Evolutionary conservation across 345 rosid species (phyloP).

Genomic region (Psidium guajava): DNA sequence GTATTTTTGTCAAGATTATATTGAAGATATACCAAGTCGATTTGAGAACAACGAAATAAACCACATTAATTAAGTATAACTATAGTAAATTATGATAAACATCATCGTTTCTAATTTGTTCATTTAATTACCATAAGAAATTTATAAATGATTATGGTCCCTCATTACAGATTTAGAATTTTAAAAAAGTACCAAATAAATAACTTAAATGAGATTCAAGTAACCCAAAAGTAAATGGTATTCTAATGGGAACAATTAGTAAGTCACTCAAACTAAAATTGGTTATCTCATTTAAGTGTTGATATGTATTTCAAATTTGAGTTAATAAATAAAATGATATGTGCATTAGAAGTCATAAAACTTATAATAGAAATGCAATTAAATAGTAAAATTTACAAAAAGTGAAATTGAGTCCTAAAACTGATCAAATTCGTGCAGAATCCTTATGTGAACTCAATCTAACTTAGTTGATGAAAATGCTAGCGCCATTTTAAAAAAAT

Average conservation of each 20-base stretch:
- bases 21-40: not conserved
- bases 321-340: not conserved
- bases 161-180: not conserved
- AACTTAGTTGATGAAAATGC: too few relatives aligned
- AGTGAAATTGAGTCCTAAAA: too few relatives aligned
- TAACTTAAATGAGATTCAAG: not conserved
- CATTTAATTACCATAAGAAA: not conserved
- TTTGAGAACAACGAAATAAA: not conserved
- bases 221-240: not conserved
- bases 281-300: not conserved
- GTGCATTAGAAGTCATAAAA: too few relatives aligned
- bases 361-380: too few relatives aligned
- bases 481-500: too few relatives aligned
- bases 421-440: too few relatives aligned
- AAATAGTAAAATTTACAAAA: too few relatives aligned
- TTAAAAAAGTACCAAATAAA: not conserved
- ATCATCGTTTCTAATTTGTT: not conserved
- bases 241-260: not conserved
- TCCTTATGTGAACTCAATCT: too few relatives aligned
- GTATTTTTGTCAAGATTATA: not conserved
- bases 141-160: not conserved
- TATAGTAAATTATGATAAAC: not conserved
- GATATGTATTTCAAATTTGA: not conserved
- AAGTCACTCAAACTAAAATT: not conserved
- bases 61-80: not conserved